These are phyloP conservation scores for Ambrosiella cleistominuta DNA, from an alignment of 2,329 filamentous ascomycete genomes.

Conservation along the genomic window DNA sequence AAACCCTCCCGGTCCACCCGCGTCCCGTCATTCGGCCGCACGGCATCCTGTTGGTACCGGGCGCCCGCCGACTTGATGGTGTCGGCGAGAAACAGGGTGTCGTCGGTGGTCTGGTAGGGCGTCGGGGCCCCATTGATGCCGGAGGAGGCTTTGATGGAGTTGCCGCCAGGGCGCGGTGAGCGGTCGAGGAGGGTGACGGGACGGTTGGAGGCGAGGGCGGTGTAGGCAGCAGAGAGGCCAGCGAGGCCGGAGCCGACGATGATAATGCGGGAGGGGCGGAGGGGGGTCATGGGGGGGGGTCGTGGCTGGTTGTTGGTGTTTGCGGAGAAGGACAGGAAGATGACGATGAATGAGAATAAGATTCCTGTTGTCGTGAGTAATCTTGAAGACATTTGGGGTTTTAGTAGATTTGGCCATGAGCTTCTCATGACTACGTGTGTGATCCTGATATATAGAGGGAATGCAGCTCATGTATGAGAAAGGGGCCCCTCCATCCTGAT, in stretches of 20 bases:
- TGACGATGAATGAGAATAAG: background rate
- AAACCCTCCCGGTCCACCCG: slow-evolving; percentile 25
- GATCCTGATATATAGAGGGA: no score
- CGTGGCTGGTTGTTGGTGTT: background rate
- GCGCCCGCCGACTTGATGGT: slow-evolving; percentile 38
- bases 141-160: slow-evolving; percentile 49
- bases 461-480: no score
- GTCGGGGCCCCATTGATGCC: slow-evolving; percentile 48
- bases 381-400: background rate
- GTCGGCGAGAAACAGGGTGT: slow-evolving; percentile 31
- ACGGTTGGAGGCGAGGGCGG: slow-evolving; percentile 34
- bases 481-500: no score
- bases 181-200: slow-evolving; percentile 42
- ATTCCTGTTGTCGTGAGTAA: background rate
- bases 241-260: slow-evolving; percentile 49
- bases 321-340: background rate
- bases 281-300: background rate
- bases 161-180: slow-evolving; percentile 41
- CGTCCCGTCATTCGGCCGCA: slow-evolving; percentile 14
- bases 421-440: no score
- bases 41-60: slow-evolving; percentile 18
- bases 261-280: slow-evolving; percentile 26
- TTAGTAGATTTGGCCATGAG: no score
- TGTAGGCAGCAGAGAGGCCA: slow-evolving; percentile 40
- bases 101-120: slow-evolving; percentile 30